Evolutionary conservation across 192 early-diverging fungal species (phyloP), one percentile per base, ranked within the genome.

Genomic region (Spinellus fusiger): DNA sequence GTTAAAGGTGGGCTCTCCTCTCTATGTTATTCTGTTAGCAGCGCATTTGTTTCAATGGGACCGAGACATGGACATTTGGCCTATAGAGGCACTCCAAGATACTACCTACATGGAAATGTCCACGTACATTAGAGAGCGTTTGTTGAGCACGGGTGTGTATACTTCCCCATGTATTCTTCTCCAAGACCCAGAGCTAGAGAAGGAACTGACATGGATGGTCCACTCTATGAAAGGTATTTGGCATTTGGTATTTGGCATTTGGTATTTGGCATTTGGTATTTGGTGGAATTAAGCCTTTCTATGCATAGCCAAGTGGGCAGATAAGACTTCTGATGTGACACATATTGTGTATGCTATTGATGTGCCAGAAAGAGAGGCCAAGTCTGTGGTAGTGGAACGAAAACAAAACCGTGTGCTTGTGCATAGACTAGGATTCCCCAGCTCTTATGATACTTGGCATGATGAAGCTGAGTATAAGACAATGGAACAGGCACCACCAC

Each of bases 371-470:
- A n/a, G n/a, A n/a, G n/a, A n/a, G n/a, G n/a, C n/a, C n/a, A n/a
- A n/a, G n/a, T n/a, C n/a, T n/a, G n/a, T n/a, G n/a, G n/a, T n/a
- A n/a, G 38, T 58, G 12, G 51, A 46, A 12, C 23, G 49, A 25
- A 35, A 60, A 25, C 47, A 40, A 2, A 58, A 59, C 32, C 48
- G 44, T 46, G 58, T 49, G 18, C 25, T 66, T 13, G 34, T 89
- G 0, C 87, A 89, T 61, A 87, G 82, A 77, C 77, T 82, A 74
- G 82, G 82, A 48, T 81, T 82, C 20, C 88, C 88, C 22, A 84
- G 84, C 49, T 88, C 88, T n/a, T 87, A 85, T 65, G 84, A 90
- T 61, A 46, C 18, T 1, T 53, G 54, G 23, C 27, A 40, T 1
- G 60, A 68, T 12, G 84, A 82, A 77, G 52, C 81, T 26, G 55